phyloP scores from a whole-genome alignment of 2,329 filamentous ascomycete species.

The Trichoderma sp. region DNA sequence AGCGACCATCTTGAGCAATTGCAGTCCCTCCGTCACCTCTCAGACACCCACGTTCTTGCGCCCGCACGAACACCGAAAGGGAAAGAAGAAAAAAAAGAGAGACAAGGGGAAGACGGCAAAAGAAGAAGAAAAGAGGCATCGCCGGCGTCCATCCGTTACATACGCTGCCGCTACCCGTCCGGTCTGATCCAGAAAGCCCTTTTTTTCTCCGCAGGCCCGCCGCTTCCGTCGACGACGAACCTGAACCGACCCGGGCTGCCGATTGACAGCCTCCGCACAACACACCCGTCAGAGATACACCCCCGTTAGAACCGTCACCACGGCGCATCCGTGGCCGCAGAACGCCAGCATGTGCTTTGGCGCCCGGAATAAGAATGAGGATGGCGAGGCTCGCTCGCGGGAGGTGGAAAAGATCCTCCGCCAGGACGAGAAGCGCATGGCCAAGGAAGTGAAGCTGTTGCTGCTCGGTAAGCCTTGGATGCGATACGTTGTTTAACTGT shows the following conservation, averaged over 20 bases:
- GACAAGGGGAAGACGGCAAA: not conserved
- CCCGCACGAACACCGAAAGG: not conserved
- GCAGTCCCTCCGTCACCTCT: not conserved
- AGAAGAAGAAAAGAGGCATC: not conserved
- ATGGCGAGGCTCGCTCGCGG: slow-evolving; percentile 58
- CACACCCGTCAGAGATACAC: not conserved
- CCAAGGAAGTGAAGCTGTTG: slow-evolving; percentile 89
- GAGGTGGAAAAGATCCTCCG: slow-evolving; percentile 87
- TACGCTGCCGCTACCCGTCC: slow-evolving; percentile 12
- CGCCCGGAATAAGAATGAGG: slow-evolving; percentile 53
- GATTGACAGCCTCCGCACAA: slow-evolving; percentile 4
- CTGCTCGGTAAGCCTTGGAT: slow-evolving; percentile 67
- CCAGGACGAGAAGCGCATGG: slow-evolving; percentile 82
- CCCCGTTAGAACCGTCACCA: not conserved
- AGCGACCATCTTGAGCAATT: slow-evolving; percentile 8
- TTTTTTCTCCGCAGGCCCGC: not conserved
- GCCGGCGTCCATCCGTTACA: not conserved
- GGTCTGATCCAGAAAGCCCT: not conserved
- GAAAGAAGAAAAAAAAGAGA: not conserved
- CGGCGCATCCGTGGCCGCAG: slow-evolving; percentile 10
- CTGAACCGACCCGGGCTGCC: slow-evolving; percentile 8
- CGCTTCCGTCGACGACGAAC: slow-evolving; percentile 2
- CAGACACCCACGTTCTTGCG: not conserved
- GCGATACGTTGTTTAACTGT: not conserved
- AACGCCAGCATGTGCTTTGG: slow-evolving; percentile 64